Evolutionary conservation across 306 rosid species (phyloP).

Genomic region (Casuarina cunninghamiana): DNA sequence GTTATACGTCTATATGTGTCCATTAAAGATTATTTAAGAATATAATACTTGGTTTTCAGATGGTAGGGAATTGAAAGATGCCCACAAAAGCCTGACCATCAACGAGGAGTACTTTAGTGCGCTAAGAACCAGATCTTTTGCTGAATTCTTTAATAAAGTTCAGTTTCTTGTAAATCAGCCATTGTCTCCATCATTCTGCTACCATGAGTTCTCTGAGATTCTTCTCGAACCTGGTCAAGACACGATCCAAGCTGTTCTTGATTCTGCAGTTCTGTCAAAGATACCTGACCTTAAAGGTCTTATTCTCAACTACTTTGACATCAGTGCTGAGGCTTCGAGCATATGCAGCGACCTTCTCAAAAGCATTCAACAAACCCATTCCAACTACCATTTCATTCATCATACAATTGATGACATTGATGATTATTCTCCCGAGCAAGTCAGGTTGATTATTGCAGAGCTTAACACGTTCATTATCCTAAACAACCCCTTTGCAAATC

Average conservation of each 20-base stretch:
- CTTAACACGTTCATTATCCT: slow-evolving; percentile 33
- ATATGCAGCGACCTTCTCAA: slow-evolving; percentile 50
- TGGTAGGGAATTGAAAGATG: slow-evolving; percentile 29
- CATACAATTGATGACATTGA: slow-evolving; percentile 33
- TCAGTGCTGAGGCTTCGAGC: slow-evolving; percentile 59
- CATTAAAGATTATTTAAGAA: not conserved
- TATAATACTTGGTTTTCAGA: slow-evolving; percentile 29
- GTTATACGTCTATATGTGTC: too few relatives aligned
- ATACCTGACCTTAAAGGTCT: slow-evolving; percentile 42
- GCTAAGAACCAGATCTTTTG: slow-evolving; percentile 52
- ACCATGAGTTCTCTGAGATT: slow-evolving; percentile 27
- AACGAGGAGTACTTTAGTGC: slow-evolving; percentile 52
- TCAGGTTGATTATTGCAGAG: slow-evolving; percentile 27
- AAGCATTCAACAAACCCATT: slow-evolving; percentile 41
- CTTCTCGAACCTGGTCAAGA: slow-evolving; percentile 59
- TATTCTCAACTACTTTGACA: slow-evolving; percentile 52
- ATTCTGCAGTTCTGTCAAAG: slow-evolving; percentile 35
- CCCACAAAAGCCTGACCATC: slow-evolving; percentile 35
- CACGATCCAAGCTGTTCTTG: slow-evolving; percentile 39
- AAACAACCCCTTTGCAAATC: slow-evolving; percentile 40
- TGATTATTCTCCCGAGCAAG: slow-evolving; percentile 6
- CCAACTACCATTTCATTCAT: slow-evolving; percentile 32
- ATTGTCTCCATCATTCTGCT: slow-evolving; percentile 21
- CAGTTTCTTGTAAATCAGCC: slow-evolving; percentile 37
- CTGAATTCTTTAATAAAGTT: slow-evolving; percentile 48